Evolutionary conservation across 2,329 filamentous ascomycete species (phyloP).

Genomic region (Kalaharituber pfeilii): DNA sequence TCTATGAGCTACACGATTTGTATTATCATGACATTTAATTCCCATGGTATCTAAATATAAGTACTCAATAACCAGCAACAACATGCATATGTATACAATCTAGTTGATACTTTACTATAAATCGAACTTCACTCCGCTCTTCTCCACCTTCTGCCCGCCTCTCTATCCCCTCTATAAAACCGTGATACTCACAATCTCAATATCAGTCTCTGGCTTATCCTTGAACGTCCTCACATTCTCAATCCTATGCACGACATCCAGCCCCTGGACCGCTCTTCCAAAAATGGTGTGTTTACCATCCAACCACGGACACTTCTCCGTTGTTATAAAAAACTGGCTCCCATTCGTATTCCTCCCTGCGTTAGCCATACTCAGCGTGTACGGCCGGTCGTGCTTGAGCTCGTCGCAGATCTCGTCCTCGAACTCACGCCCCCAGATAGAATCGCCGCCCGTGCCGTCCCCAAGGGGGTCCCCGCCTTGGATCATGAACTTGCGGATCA

Average conservation of each 20-base stretch:
- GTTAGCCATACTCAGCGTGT: constrained; percentile 89
- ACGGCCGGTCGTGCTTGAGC: constrained; percentile 85
- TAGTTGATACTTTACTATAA: too few species aligned
- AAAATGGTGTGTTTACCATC: constrained; percentile 96
- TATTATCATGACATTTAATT: too few species aligned
- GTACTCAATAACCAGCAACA: too few species aligned
- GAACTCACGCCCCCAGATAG: constrained; percentile 83
- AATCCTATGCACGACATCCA: constrained; percentile 92
- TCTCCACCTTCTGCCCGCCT: constrained; percentile 1
- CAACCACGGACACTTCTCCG: constrained; percentile 88
- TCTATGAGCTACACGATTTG: too few species aligned
- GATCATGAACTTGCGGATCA: constrained; percentile 98
- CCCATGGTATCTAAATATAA: too few species aligned
- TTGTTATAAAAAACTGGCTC: constrained; percentile 96
- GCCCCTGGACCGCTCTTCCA: constrained; percentile 68
- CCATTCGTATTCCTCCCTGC: constrained; percentile 90
- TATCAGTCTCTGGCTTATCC: constrained; percentile 92
- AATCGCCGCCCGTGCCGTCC: constrained; percentile 77
- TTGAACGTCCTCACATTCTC: constrained; percentile 73
- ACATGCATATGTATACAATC: too few species aligned
- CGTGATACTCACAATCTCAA: constrained; percentile 81
- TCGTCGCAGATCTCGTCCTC: constrained; percentile 74
- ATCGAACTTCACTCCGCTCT: too few species aligned
- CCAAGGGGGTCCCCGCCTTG: constrained; percentile 70
- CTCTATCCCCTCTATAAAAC: constrained; percentile 13